phyloP scores from a whole-genome alignment of 441 rosid species.

The Euphorbia schlechtendalii region DNA sequence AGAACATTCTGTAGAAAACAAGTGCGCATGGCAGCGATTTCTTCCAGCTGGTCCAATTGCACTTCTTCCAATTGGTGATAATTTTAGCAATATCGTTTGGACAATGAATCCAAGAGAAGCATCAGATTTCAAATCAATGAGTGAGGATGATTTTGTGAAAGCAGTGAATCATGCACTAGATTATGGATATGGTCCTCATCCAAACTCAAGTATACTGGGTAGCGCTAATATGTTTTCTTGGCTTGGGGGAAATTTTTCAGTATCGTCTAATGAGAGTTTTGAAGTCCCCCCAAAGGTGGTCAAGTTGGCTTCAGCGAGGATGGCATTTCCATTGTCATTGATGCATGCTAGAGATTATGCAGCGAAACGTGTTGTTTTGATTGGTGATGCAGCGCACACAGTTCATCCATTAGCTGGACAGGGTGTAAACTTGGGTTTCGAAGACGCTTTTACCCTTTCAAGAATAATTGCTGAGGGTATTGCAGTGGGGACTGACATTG shows the following conservation, averaged over 20 bases:
- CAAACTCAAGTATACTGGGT: conserved; percentile 42
- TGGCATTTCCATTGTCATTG: conserved; percentile 84
- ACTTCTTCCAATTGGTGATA: conserved; percentile 80
- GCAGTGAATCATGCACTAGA: conserved; percentile 77
- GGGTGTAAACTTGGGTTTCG: conserved; percentile 93
- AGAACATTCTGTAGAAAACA: conserved; percentile 63
- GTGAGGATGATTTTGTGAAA: conserved; percentile 66
- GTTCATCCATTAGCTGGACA: conserved; percentile 97
- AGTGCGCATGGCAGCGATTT: conserved; percentile 91
- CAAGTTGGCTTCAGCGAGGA: conserved; percentile 72
- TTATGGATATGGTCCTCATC: conserved; percentile 80
- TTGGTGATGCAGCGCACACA: conserved; percentile 96
- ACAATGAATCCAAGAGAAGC: conserved; percentile 81
- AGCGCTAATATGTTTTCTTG: conserved; percentile 44
- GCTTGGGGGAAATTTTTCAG: conserved; percentile 38
- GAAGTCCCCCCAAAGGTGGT: conserved; percentile 75
- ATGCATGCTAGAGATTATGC: conserved; percentile 68
- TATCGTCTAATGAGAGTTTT: conserved; percentile 51
- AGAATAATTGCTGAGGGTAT: conserved; percentile 64
- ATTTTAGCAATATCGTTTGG: conserved; percentile 91
- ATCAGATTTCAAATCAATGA: conserved; percentile 53
- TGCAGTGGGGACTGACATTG: conserved; percentile 80
- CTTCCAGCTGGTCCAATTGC: conserved; percentile 90
- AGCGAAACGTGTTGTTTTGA: conserved; percentile 57
- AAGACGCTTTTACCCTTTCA: conserved; percentile 76